These are phyloP conservation scores for Helianthus tuberosus DNA, from an alignment of 129 eudicot genomes.

Conservation along the genomic window DNA sequence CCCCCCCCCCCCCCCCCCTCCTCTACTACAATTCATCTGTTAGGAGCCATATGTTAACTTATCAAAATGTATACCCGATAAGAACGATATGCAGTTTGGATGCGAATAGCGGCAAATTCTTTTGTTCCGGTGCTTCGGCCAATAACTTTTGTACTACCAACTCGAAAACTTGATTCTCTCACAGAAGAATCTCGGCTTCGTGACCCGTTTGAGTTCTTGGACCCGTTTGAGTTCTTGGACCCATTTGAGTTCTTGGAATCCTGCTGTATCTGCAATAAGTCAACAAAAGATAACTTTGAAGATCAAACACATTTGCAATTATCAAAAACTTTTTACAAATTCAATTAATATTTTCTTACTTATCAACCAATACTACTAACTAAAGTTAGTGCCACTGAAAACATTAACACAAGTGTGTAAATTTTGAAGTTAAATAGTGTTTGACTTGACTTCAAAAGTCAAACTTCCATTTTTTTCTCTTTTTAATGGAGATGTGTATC, in stretches of 20 bases:
- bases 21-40: background rate
- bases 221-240: slow-evolving; percentile 16
- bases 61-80: slow-evolving; percentile 29
- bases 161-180: slow-evolving; percentile 35
- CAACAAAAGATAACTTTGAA: slow-evolving; percentile 1
- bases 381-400: background rate
- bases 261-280: slow-evolving; percentile 17
- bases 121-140: slow-evolving; percentile 44
- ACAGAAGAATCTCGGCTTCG: slow-evolving; percentile 29
- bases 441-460: no score
- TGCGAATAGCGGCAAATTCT: slow-evolving; percentile 44
- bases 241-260: slow-evolving; percentile 25
- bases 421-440: no score
- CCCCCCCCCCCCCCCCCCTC: background rate
- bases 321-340: no score
- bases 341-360: background rate
- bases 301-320: background rate
- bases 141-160: slow-evolving; percentile 36
- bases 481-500: no score
- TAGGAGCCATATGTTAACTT: background rate
- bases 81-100: slow-evolving; percentile 44
- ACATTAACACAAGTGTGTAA: no score
- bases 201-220: slow-evolving; percentile 4
- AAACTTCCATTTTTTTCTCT: no score
- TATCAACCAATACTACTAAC: background rate